Evolutionary conservation across 2,329 filamentous ascomycete species (phyloP).

Genomic region (Xylaria sp.): DNA sequence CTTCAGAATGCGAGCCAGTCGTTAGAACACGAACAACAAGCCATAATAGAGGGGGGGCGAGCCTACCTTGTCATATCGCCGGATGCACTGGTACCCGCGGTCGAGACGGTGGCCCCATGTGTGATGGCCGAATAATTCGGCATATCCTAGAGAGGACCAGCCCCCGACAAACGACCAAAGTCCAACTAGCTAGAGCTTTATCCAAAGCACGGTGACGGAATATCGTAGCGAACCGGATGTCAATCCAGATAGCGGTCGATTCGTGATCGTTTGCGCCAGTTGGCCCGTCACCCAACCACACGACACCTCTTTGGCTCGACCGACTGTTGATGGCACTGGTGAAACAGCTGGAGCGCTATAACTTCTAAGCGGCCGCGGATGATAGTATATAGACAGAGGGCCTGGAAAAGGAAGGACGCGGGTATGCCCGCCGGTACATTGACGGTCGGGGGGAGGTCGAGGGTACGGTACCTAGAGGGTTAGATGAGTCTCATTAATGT

Average conservation of each 20-base stretch:
- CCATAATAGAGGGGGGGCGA: not conserved
- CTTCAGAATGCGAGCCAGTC: slow-evolving; percentile 47
- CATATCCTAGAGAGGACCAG: slow-evolving; percentile 55
- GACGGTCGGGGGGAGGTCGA: not conserved
- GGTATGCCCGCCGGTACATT: not conserved
- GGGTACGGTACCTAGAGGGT: not conserved
- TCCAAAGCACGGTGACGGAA: not conserved
- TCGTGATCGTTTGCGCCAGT: not conserved
- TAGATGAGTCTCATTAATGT: not conserved
- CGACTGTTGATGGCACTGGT: not conserved
- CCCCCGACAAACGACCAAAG: slow-evolving; percentile 9
- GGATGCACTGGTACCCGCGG: slow-evolving; percentile 48
- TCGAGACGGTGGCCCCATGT: slow-evolving; percentile 57
- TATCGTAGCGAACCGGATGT: not conserved
- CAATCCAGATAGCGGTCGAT: not conserved
- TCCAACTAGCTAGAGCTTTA: slow-evolving; percentile 18
- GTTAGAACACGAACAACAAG: slow-evolving; percentile 8
- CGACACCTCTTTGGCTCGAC: slow-evolving; percentile 17
- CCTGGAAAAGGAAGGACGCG: not conserved
- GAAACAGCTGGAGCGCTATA: not conserved
- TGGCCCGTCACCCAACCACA: not conserved
- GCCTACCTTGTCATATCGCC: slow-evolving; percentile 62
- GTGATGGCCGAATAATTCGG: slow-evolving; percentile 65
- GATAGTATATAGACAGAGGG: not conserved
- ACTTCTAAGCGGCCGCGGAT: not conserved